Evolutionary conservation across 208 protist species (phyloP).

Genomic region (Zelonia costaricensis): DNA sequence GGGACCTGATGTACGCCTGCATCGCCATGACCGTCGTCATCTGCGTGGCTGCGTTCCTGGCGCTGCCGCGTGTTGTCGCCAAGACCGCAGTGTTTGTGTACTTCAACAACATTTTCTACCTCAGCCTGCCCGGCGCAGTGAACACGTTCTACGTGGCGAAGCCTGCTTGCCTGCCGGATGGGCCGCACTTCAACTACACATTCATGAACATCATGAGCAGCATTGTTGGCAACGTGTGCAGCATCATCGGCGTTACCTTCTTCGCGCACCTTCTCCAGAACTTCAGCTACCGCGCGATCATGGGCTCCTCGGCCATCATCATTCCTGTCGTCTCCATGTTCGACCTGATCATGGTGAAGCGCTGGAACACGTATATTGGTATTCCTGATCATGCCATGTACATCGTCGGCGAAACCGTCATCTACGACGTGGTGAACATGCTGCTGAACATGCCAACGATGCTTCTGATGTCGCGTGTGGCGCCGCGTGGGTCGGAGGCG

Average conservation of each 20-base stretch:
- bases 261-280: slow-evolving; percentile 60
- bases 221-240: slow-evolving; percentile 43
- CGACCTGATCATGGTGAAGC: slow-evolving; percentile 72
- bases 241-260: slow-evolving; percentile 42
- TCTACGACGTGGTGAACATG: slow-evolving; percentile 62
- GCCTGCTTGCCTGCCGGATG: slow-evolving; percentile 46
- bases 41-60: slow-evolving; percentile 26
- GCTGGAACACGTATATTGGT: slow-evolving; percentile 60
- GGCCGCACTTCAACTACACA: slow-evolving; percentile 68
- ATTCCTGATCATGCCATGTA: slow-evolving; percentile 73
- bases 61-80: slow-evolving; percentile 37
- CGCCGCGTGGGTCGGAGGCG: slow-evolving; percentile 77
- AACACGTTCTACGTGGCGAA: slow-evolving; percentile 64
- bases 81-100: slow-evolving; percentile 38
- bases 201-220: slow-evolving; percentile 62
- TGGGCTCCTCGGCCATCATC: slow-evolving; percentile 56
- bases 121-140: slow-evolving; percentile 52
- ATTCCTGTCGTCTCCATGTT: slow-evolving; percentile 53
- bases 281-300: slow-evolving; percentile 49
- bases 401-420: slow-evolving; percentile 68
- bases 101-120: slow-evolving; percentile 41
- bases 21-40: slow-evolving; percentile 22
- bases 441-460: slow-evolving; percentile 72
- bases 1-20: slow-evolving; percentile 32
- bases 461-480: slow-evolving; percentile 82